phyloP scores from a whole-genome alignment of 1,284 basidiomycete species.

The Agaricales sp. region DNA sequence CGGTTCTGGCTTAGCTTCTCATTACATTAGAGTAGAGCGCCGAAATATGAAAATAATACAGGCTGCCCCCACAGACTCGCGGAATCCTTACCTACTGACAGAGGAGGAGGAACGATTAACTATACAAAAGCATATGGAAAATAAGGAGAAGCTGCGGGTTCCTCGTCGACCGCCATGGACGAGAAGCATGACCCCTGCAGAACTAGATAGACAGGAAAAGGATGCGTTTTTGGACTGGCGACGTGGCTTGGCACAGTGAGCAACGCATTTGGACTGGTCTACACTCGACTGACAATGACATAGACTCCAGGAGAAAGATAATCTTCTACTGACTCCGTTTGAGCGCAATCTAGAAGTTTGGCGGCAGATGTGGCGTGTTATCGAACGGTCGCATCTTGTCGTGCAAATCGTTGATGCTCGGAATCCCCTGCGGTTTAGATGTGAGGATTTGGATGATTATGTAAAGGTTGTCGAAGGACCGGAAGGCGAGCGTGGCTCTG shows the following conservation, averaged over 20 bases:
- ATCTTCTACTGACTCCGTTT: slow-evolving; percentile 85
- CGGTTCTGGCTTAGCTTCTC: slow-evolving; percentile 6
- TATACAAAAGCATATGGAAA: slow-evolving; percentile 61
- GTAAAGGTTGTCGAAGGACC: slow-evolving; percentile 70
- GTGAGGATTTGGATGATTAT: slow-evolving; percentile 86
- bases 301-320: slow-evolving; percentile 72
- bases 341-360: slow-evolving; percentile 96
- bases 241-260: slow-evolving; percentile 77
- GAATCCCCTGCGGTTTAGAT: slow-evolving; percentile 86
- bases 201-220: slow-evolving; percentile 83
- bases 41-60: slow-evolving; percentile 87
- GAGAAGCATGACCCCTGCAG: slow-evolving; percentile 60
- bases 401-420: slow-evolving; percentile 96
- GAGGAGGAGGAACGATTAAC: slow-evolving; percentile 78
- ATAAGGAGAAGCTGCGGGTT: slow-evolving; percentile 68
- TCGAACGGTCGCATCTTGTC: slow-evolving; percentile 88
- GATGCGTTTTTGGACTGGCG: slow-evolving; percentile 88
- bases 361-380: slow-evolving; percentile 92
- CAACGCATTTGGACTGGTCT: slow-evolving; percentile 7
- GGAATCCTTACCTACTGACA: slow-evolving; percentile 85
- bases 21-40: slow-evolving; percentile 47
- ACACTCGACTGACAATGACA: slow-evolving; percentile 1
- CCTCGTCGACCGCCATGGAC: slow-evolving; percentile 85
- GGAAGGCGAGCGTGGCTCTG: slow-evolving; percentile 70
- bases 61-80: slow-evolving; percentile 31